These are phyloP conservation scores for Aspergillus sergii DNA, from an alignment of 2,329 filamentous ascomycete species.

Conservation along the genomic window DNA sequence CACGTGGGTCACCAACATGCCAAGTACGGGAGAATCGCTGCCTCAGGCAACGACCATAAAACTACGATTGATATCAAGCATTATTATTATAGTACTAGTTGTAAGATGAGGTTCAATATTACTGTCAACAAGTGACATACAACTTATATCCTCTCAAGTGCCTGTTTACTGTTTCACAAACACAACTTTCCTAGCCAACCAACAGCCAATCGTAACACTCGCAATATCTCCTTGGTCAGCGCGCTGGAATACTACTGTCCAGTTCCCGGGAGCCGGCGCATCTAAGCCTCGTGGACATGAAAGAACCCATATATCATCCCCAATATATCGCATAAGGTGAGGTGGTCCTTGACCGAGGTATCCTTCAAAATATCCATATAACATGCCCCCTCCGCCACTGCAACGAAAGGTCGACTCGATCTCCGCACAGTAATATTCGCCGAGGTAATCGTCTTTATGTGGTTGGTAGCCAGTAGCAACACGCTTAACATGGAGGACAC, in stretches of 20 bases:
- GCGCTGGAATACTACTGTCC: conserved; percentile 44
- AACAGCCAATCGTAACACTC: conserved; percentile 43
- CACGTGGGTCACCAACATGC: too few species aligned
- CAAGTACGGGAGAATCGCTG: too few species aligned
- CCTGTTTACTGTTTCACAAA: not conserved
- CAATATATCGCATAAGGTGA: conserved; percentile 42
- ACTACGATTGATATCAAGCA: too few species aligned
- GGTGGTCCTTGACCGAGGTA: conserved; percentile 44
- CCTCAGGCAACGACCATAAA: too few species aligned
- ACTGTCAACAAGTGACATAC: not conserved
- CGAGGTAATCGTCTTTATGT: conserved; percentile 21
- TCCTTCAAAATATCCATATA: conserved; percentile 49
- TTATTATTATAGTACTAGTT: too few species aligned
- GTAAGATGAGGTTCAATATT: not conserved
- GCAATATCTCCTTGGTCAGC: conserved; percentile 25
- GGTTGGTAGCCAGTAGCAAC: conserved; percentile 16
- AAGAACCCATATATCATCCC: conserved; percentile 44
- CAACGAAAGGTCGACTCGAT: conserved; percentile 42
- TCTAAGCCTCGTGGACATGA: conserved; percentile 46
- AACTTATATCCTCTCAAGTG: not conserved
- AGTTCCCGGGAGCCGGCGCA: conserved; percentile 46
- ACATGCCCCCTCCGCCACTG: conserved; percentile 35
- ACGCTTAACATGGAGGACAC: conserved; percentile 27
- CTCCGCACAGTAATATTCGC: conserved; percentile 41
- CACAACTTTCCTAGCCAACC: conserved; percentile 37